Evolutionary conservation across 139 green algal genomes (phyloP).

Genomic region (Limnomonas spitsbergensis): DNA sequence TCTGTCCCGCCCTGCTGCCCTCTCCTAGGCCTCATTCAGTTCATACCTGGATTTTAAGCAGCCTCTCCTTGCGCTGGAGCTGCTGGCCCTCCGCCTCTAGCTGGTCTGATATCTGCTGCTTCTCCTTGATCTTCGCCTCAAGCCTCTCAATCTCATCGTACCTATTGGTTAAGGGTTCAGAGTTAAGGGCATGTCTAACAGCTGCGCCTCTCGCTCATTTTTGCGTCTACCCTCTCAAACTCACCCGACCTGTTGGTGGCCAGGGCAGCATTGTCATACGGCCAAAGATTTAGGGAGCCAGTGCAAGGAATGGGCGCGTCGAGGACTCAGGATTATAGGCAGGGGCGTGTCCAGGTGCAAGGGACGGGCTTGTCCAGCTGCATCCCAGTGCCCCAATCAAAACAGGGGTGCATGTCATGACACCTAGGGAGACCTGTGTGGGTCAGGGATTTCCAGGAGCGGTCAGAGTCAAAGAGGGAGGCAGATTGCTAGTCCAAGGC

Average conservation of each 20-base stretch:
- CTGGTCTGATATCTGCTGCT: neutral
- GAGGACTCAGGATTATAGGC: neutral
- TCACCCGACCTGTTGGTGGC: neutral
- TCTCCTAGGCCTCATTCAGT: neutral
- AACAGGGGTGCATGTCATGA: no score
- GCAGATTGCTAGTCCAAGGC: no score
- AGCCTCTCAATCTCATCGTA: slow-evolving; percentile 5
- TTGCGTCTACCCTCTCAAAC: neutral
- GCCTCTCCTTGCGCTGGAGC: neutral
- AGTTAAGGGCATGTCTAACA: neutral
- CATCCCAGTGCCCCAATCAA: no score
- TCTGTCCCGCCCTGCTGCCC: no score
- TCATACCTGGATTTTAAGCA: slow-evolving; percentile 6
- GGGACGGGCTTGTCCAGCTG: no score
- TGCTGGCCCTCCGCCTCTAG: neutral
- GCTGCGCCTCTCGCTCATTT: neutral
- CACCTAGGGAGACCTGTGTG: no score
- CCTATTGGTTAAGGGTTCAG: neutral
- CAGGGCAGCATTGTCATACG: neutral
- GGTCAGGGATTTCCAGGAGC: no score
- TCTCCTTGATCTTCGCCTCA: neutral
- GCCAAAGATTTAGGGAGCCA: neutral
- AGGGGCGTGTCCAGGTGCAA: neutral
- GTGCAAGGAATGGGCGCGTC: neutral
- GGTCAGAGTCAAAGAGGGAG: no score